A percentile compares a stretch with the other conserved stretches of the same genome.
Evolutionary conservation across 1,139 yeast species (phyloP).

Genomic region (Pichia sp.): DNA sequence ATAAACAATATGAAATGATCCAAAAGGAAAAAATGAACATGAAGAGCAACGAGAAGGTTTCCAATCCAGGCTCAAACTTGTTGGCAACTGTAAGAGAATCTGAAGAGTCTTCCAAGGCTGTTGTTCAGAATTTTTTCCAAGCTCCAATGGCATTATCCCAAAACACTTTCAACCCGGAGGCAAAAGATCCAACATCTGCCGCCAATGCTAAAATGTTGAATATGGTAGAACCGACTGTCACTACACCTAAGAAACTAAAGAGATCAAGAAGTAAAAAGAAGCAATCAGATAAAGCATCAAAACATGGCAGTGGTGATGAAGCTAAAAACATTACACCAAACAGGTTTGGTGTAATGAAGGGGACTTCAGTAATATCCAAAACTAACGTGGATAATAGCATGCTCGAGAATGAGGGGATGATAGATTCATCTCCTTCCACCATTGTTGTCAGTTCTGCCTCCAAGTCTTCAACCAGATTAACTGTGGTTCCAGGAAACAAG

Average conservation of each 20-base stretch:
- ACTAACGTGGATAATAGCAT: not conserved
- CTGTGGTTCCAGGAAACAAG: not conserved
- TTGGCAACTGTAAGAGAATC: not conserved
- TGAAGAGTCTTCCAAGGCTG: not conserved
- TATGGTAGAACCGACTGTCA: not conserved
- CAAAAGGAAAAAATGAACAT: slow-evolving; percentile 14
- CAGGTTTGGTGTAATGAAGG: not conserved
- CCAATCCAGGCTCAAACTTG: not conserved
- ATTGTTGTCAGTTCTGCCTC: slow-evolving; percentile 17
- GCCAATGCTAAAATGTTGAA: not conserved
- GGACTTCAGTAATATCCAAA: not conserved
- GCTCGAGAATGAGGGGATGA: not conserved
- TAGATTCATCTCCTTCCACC: slow-evolving; percentile 21
- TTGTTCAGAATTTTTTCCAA: not conserved
- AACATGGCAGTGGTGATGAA: not conserved
- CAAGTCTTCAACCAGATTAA: slow-evolving; percentile 5
- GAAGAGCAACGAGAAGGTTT: not conserved
- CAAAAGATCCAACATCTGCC: not conserved
- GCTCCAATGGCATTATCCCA: not conserved
- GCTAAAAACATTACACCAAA: not conserved
- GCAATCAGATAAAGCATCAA: not conserved
- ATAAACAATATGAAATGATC: slow-evolving; percentile 1
- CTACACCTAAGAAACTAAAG: slow-evolving; percentile 5
- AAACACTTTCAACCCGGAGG: not conserved
- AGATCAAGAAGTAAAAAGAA: not conserved